Evolutionary conservation across 2,329 filamentous ascomycete species (phyloP), one percentile per base, ranked within the genome.

Genomic region (Fusarium incarnatum): DNA sequence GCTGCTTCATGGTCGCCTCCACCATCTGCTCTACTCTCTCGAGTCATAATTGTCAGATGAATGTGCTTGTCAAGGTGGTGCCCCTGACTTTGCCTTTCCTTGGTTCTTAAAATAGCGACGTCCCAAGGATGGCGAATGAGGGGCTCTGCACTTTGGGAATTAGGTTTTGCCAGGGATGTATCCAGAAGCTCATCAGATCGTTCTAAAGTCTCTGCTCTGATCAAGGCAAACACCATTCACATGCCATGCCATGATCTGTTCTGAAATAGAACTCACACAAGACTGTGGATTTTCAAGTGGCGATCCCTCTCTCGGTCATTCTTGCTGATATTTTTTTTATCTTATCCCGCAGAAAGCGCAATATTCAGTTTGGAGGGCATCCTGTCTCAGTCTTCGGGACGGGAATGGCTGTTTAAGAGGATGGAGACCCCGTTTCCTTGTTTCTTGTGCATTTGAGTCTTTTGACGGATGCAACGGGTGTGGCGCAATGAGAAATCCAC

Each of bases 71-170:
- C 50, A 67, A 59, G 73, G 72, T 70, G 72, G 69, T 74, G 52
- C 72, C 73, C 74, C 74, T 76, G 71, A 73, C 73, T 76, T 75
- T 75, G 71, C 72, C 73, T 60, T 72, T 61, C 25, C 67, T 67
- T 67, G 56, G 40, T 49, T 64, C 72, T 66, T 76, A 75, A 73
- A 76, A 76, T 76, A 75, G 74, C 45, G 32, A 64, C 32, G 54
- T 53, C 40, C 45, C 30, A n/a, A 30, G 58, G 46, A 56, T 56
- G 23, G 54, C 15, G 37, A 48, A 60, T 46, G 57, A 28, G 64
- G 63, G 61, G 60, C 62, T 49, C 47, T 41, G 56, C 55, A 55
- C 22, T 34, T 69, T 65, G 46, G 9, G 49, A 53, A 49, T 50
- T 60, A 58, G 27, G 37, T 47, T 42, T 20, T 37, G 16, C 44